phyloP scores from a whole-genome alignment of 148 eudicot genomes.

The Simmondsia chinensis region DNA sequence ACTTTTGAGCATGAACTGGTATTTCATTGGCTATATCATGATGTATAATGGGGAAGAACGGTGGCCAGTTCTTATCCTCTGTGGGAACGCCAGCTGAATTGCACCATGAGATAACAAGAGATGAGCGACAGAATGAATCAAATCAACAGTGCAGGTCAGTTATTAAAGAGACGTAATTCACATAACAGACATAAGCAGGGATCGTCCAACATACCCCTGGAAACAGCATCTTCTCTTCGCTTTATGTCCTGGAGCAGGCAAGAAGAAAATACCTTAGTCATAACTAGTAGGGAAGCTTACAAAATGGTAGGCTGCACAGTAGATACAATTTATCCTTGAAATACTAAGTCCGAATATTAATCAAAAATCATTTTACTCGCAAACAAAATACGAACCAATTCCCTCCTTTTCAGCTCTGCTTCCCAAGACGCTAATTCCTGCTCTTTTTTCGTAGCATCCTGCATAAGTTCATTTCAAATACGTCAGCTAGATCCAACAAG shows the following conservation, averaged over 20 bases:
- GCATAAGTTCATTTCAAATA: conserved; percentile 7
- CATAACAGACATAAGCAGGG: too few relatives aligned
- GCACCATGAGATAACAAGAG: background rate
- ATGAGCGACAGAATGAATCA: too few relatives aligned
- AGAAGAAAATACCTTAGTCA: too few relatives aligned
- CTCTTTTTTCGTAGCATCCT: conserved; percentile 72
- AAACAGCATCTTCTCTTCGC: conserved; percentile 40
- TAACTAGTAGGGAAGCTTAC: too few relatives aligned
- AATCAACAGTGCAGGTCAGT: too few relatives aligned
- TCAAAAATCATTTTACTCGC: background rate
- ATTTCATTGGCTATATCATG: conserved; percentile 47
- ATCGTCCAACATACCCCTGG: conserved; percentile 18
- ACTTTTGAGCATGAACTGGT: conserved; percentile 45
- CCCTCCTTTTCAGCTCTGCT: conserved; percentile 52
- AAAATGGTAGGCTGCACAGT: too few relatives aligned
- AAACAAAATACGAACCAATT: conserved; percentile 35
- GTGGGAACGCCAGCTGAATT: conserved; percentile 27
- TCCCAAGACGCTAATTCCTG: conserved; percentile 60
- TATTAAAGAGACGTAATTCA: too few relatives aligned
- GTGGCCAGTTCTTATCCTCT: conserved; percentile 39
- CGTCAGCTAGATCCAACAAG: conserved; percentile 1
- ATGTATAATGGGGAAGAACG: conserved; percentile 41
- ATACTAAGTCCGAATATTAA: too few relatives aligned
- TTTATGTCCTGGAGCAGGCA: conserved; percentile 32
- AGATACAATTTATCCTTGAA: too few relatives aligned